Base-by-base conservation (phyloP, 768 basidiomycete species). In the Pisolithus tinctorius region DNA sequence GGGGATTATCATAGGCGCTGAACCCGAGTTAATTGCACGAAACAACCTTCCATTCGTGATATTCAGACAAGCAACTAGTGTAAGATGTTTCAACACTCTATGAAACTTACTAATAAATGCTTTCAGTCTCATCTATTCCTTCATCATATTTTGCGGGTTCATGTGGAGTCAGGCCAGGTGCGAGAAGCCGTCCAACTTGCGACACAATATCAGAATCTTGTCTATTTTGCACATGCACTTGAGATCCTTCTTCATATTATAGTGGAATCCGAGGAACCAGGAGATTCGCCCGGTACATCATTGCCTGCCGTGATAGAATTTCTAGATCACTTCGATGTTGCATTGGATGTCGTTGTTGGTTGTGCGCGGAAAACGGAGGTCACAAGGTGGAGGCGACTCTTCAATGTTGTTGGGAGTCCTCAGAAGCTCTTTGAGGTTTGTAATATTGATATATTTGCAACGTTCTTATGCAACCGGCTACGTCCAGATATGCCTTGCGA, bases 341-440 rank as follows among this genome's bases (percentile, higher is more conserved):
- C 87, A 6, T 69, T 97, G 50, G 93, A 97, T 52, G 93, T 98
- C 6, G 90, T 98, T 11, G 94, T 97, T 9, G 86, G 89, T 5
- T 97, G 95, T 60, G 95, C 96, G 17, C 77, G 96, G 48, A 99
- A 99, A 72, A 97, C 92, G 6, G 96, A 99, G 69, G 79, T 94
- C 63, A 85, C 89, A 4, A 70, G 87, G 47, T 99, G 96, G 96
- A 79, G 80, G 43, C 79, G 85, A 49, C 71, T 99, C 38, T 99
- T 99, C 65, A 82, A 83, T 50, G 77, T 90, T 31, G 93, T 95
- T 3, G 96, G 96, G 6, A 88, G 86, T 62, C 95, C 96, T 0
- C 84, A 93, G 61, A 72, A 78, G 4, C 73, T 99, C 36, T 98
- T 98, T 62, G 95, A 99, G 77, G 91, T 94, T 61, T 48, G 74